phyloP scores from a whole-genome alignment of 768 basidiomycete genomes.

The Kwoniella dendrophila region DNA sequence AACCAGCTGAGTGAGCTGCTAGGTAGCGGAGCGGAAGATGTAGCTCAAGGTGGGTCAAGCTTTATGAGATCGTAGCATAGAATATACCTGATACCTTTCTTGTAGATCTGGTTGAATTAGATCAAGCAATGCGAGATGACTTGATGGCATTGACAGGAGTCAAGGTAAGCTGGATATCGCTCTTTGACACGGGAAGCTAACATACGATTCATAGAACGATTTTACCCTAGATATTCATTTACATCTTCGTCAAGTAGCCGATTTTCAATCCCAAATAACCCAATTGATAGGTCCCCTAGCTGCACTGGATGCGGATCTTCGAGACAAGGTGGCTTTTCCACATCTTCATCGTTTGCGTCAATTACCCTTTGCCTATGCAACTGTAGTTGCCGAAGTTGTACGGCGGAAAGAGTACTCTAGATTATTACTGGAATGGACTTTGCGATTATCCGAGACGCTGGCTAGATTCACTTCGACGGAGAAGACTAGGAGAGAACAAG shows the following conservation, averaged over 20 bases:
- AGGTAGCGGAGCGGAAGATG: conserved; percentile 21
- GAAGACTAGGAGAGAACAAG: conserved; percentile 78
- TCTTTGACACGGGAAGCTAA: background rate
- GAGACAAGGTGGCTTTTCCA: conserved; percentile 70
- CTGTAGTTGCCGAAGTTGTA: conserved; percentile 86
- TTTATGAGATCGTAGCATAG: background rate
- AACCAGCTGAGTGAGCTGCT: conserved; percentile 30
- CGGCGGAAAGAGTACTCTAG: conserved; percentile 84
- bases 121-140: conserved; percentile 48
- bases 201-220: conserved; percentile 50
- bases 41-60: conserved; percentile 23
- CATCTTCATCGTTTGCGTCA: conserved; percentile 86
- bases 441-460: conserved; percentile 81
- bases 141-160: conserved; percentile 42
- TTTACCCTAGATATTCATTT: conserved; percentile 59
- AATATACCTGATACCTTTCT: conserved; percentile 13
- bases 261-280: conserved; percentile 78
- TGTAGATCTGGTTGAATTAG: conserved; percentile 40
- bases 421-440: conserved; percentile 81
- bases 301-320: conserved; percentile 70
- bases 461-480: conserved; percentile 79
- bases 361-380: conserved; percentile 89
- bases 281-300: conserved; percentile 69
- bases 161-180: conserved; percentile 35
- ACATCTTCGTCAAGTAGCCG: conserved; percentile 73